Base-by-base conservation (phyloP, 306 rosid species). In the Herpetospermum pedunculosum region DNA sequence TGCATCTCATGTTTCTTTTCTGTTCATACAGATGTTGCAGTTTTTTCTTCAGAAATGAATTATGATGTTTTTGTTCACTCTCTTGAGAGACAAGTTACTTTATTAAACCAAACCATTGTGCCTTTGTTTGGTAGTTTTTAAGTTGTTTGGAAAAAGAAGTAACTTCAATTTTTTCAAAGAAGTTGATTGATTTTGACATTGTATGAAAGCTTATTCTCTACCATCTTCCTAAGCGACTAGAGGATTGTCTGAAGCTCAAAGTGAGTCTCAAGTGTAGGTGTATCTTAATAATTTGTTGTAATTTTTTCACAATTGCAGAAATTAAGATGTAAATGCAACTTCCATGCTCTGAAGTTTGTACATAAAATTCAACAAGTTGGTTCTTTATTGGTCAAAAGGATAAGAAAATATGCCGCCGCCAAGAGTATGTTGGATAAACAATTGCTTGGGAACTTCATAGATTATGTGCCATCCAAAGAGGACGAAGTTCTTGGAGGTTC, bases 301-400 rank as follows among this genome's bases (percentile, higher is more conserved):
- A 71, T 70, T 32, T 73, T 75, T 50, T 72, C 44, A 54, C 47
- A 14, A 57, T 44, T 77, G 83, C 92, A 91, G 98, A 89, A 82
- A 85, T 35, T 91, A 81, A 86, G 98, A 87, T 94, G 98, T 87
- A 94, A 89, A 88, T 94, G 97, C 79, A 94, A 94, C 82, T 94
- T 89, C 83, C 97, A 94, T 67, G 96, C 96, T 44, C 75, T 91
- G 83, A 91, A 89, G 70, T 94, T 88, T 38, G 82, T 49, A 50
- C 95, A 90, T 1, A 86, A 88, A 80, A 94, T 94, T 59, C 98
- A 94, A 78, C 58, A 77, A 84, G 85, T 82, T 53, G 98, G 92
- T 32, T 85, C 96, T 1, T 38, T 88, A 21, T 82, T 94, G 81
- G 88, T 89, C 53, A 83, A 76, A 74, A 94, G 96, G 83, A 85